A percentile compares a stretch with the other conserved stretches of the same genome.
These are phyloP conservation scores for Wickerhamomyces mucosus DNA, from an alignment of 805 yeast genomes.

Conservation along the genomic window DNA sequence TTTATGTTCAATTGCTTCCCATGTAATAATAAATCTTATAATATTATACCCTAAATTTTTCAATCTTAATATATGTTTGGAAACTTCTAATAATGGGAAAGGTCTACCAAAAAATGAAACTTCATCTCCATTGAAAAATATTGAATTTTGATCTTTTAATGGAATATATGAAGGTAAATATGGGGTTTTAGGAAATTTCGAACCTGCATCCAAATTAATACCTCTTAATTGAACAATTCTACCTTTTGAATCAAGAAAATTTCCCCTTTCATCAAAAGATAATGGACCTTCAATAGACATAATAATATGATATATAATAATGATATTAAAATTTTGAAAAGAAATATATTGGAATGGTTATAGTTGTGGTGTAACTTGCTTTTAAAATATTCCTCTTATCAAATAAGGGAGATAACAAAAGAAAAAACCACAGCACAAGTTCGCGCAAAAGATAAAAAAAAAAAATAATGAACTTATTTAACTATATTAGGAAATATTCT, in stretches of 20 bases:
- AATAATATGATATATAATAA: too few species aligned
- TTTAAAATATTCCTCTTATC: too few species aligned
- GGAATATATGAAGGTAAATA: conserved; percentile 29
- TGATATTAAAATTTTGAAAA: too few species aligned
- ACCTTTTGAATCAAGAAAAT: conserved; percentile 47
- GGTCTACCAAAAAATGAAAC: conserved; percentile 84
- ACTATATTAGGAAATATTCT: too few species aligned
- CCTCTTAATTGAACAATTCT: conserved; percentile 64
- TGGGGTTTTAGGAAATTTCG: conserved; percentile 63
- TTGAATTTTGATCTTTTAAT: conserved; percentile 21
- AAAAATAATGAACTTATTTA: too few species aligned
- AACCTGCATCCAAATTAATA: conserved; percentile 67
- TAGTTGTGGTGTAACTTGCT: too few species aligned
- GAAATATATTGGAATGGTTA: too few species aligned
- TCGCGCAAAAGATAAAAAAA: too few species aligned
- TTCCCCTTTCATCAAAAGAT: conserved; percentile 37
- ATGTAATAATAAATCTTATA: conserved; percentile 66
- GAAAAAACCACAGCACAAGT: too few species aligned
- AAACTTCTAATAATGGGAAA: conserved; percentile 66
- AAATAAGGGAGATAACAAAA: too few species aligned
- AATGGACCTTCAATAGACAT: not conserved
- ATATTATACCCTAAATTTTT: conserved; percentile 78
- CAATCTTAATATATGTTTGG: conserved; percentile 55
- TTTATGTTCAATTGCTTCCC: conserved; percentile 88
- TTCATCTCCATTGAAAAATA: conserved; percentile 60